Percentiles rank a stretch among this genome's conserved stretches.
These are phyloP conservation scores for Pisolithus microcarpus DNA, from an alignment of 768 basidiomycete genomes.

Conservation along the genomic window DNA sequence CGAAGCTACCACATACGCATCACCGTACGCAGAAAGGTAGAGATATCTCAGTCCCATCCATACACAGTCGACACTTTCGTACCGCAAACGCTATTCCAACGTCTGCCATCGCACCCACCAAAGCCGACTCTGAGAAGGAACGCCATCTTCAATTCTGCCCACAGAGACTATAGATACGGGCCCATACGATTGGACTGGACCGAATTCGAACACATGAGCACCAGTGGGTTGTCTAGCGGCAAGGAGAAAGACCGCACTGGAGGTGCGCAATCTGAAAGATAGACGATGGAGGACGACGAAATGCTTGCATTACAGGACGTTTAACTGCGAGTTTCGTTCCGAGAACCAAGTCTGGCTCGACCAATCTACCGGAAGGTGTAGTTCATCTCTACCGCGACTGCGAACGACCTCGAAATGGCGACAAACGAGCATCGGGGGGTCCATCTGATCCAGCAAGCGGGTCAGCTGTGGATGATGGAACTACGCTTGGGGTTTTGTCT, in stretches of 20 bases:
- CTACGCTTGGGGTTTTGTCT: constrained; percentile 80
- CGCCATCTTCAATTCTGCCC: constrained; percentile 36
- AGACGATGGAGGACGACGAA: neutral
- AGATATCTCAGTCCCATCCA: constrained; percentile 29
- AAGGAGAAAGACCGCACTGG: constrained; percentile 16
- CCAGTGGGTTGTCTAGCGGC: constrained; percentile 11
- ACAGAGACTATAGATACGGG: constrained; percentile 62
- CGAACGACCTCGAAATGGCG: constrained; percentile 28
- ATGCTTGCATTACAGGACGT: constrained; percentile 34
- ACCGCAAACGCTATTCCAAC: constrained; percentile 56
- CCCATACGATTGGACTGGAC: constrained; percentile 70
- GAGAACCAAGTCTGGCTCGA: constrained; percentile 57
- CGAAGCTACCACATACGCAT: constrained; percentile 53
- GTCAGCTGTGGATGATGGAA: constrained; percentile 42
- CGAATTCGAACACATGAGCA: constrained; percentile 45
- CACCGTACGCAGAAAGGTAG: constrained; percentile 27
- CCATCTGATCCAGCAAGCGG: constrained; percentile 9
- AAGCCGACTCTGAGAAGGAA: constrained; percentile 43
- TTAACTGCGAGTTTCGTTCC: constrained; percentile 58
- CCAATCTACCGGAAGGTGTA: constrained; percentile 73
- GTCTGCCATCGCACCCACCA: constrained; percentile 52
- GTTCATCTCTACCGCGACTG: constrained; percentile 78
- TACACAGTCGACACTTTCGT: constrained; percentile 27
- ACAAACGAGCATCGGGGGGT: constrained; percentile 8
- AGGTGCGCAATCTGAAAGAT: constrained; percentile 28